Conservation (phyloP, 192 early-diverging fungal species). For the Coemansia sp. region DNA sequence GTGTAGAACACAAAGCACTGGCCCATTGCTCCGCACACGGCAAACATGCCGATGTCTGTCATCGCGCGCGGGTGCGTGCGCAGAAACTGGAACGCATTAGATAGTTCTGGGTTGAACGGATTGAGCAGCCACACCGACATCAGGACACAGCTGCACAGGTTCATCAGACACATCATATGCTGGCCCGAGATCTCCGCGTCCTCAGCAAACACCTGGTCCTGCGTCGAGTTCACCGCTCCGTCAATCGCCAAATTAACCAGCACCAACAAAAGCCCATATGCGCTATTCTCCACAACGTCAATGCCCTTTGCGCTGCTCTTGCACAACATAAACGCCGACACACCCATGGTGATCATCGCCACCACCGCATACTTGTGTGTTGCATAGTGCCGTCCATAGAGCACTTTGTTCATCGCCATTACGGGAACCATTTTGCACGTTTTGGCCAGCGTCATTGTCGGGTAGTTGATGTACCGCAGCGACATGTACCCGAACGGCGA, state of each 20-base stretch:
- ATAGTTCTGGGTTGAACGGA: constrained; percentile 77
- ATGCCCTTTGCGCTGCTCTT: constrained; percentile 46
- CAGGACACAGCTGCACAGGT: constrained; percentile 71
- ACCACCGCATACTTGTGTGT: constrained; percentile 88
- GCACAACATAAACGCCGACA: constrained; percentile 91
- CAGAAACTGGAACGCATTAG: constrained; percentile 72
- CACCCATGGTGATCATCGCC: constrained; percentile 82
- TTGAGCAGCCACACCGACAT: constrained; percentile 76
- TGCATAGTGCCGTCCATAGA: constrained; percentile 87
- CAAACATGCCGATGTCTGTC: constrained; percentile 84
- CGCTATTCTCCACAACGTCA: constrained; percentile 58
- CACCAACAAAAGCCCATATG: constrained; percentile 82
- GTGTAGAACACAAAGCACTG: constrained; percentile 98
- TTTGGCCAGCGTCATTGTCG: constrained; percentile 94
- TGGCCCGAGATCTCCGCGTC: constrained; percentile 73
- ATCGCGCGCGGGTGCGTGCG: constrained; percentile 75
- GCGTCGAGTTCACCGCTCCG: constrained; percentile 93
- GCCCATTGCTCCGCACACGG: constrained; percentile 89
- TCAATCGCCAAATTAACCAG: constrained; percentile 85
- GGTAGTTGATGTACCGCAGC: constrained; percentile 93
- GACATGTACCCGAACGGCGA: constrained; percentile 93
- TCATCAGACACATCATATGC: constrained; percentile 99
- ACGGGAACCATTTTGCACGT: constrained; percentile 97
- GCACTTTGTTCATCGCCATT: constrained; percentile 89
- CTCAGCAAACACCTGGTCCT: constrained; percentile 89